Percentiles rank a stretch among this genome's conserved stretches.
Evolutionary conservation across 805 yeast species (phyloP).

Genomic region (Candida adriatica): DNA sequence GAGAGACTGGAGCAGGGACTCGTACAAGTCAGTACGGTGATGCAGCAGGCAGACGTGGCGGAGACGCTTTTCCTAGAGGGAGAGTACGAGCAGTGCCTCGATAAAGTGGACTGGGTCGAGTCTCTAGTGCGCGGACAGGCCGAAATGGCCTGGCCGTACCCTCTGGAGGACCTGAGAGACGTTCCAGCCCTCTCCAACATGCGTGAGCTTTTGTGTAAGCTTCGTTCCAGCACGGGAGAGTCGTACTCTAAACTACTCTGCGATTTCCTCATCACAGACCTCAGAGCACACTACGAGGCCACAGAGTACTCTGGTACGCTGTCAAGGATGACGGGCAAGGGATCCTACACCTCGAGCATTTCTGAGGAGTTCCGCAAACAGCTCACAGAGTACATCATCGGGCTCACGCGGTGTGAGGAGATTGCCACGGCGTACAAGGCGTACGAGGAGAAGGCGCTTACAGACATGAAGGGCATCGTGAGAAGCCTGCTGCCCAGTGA

Average conservation of each 20-base stretch:
- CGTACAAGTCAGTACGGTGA: slow-evolving; percentile 37
- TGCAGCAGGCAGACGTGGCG: slow-evolving; percentile 42
- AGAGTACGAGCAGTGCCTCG: slow-evolving; percentile 48
- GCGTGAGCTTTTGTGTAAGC: slow-evolving; percentile 43
- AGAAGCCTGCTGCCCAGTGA: slow-evolving; percentile 56
- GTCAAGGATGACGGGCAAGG: slow-evolving; percentile 31
- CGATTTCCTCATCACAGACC: slow-evolving; percentile 50
- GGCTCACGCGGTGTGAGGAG: slow-evolving; percentile 56
- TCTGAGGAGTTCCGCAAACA: slow-evolving; percentile 32
- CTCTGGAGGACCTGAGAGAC: slow-evolving; percentile 24
- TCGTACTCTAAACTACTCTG: slow-evolving; percentile 57
- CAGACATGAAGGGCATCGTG: slow-evolving; percentile 69
- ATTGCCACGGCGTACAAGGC: slow-evolving; percentile 51
- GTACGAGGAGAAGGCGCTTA: slow-evolving; percentile 62
- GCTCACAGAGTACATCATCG: slow-evolving; percentile 43
- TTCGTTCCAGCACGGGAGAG: slow-evolving; percentile 62
- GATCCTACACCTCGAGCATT: slow-evolving; percentile 33
- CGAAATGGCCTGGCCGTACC: slow-evolving; percentile 35
- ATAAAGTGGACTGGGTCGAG: slow-evolving; percentile 51
- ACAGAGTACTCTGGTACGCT: slow-evolving; percentile 44
- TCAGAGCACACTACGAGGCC: slow-evolving; percentile 48
- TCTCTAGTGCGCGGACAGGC: slow-evolving; percentile 48
- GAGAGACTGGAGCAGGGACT: slow-evolving; percentile 57
- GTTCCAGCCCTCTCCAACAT: slow-evolving; percentile 30
- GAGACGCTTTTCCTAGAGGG: slow-evolving; percentile 37